phyloP scores from a whole-genome alignment of 257 asterid species.

The Lavandula angustifolia region DNA sequence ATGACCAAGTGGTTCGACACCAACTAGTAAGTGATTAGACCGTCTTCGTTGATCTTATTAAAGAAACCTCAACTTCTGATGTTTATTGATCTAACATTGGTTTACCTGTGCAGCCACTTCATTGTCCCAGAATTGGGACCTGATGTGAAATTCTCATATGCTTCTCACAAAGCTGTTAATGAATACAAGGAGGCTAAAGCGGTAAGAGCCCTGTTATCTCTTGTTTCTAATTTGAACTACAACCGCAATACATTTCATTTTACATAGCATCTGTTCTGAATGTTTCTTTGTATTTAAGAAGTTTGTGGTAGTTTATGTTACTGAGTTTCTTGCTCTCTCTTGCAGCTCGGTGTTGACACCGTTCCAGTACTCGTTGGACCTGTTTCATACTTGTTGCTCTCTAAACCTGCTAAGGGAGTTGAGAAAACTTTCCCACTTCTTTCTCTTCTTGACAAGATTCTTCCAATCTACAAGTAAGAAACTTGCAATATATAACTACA shows the following conservation, averaged over 20 bases:
- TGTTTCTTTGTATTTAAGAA: neutral
- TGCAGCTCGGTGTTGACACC: constrained; percentile 90
- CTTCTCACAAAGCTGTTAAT: constrained; percentile 89
- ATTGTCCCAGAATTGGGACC: constrained; percentile 95
- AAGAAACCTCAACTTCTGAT: neutral
- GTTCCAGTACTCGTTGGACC: constrained; percentile 94
- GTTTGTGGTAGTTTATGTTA: neutral
- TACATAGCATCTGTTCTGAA: neutral
- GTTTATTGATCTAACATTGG: constrained; percentile 15
- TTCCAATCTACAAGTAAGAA: constrained; percentile 87
- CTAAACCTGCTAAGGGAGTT: constrained; percentile 90
- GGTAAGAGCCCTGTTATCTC: constrained; percentile 41
- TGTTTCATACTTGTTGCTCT: constrained; percentile 48
- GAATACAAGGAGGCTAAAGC: constrained; percentile 92
- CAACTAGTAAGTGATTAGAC: constrained; percentile 16
- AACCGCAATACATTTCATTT: neutral
- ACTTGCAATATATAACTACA: neutral
- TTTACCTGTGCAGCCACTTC: constrained; percentile 65
- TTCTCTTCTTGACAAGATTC: constrained; percentile 86
- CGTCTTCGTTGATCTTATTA: neutral
- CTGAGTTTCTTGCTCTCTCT: constrained; percentile 18
- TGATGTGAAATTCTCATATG: constrained; percentile 76
- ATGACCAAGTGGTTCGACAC: constrained; percentile 29
- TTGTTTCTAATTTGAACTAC: neutral
- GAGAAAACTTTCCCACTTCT: constrained; percentile 76